Base-by-base conservation (phyloP, 768 basidiomycete genomes). In the Hortiboletus campestris region DNA sequence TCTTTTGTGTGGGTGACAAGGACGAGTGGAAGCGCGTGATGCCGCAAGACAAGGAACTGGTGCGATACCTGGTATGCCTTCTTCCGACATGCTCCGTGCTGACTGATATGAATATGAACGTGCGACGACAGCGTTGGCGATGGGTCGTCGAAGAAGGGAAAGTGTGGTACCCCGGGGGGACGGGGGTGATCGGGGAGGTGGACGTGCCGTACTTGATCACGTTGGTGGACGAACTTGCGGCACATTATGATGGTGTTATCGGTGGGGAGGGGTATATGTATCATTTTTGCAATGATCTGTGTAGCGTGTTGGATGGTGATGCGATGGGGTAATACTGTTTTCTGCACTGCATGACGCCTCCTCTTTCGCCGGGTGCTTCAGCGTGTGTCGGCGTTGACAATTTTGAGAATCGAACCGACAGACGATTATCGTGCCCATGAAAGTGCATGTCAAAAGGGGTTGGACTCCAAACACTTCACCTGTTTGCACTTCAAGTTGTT, bases 1-100 rank as follows among this genome's bases (percentile, higher is more conserved):
- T 91, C 19, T 91, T 88, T 67, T 88, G 81, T 56, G 55, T 36
- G 7, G 61, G 53, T 28, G 50, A 58, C 66, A 46, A 51, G 68
- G 57, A 65, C 6, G 83, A 82, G 52, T 90, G 88, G 89, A 81
- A 82, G 62, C 51, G 61, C 0, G 86, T 89, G 14, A 72, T 76
- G 62, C 87, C 89, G 0, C 65, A 58, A 29, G 88, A 91, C 65
- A 91, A 91, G 69, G 85, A 88, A 54, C 74, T 91, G 25, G 70
- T 84, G 36, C 78, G 78, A 49, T 89, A 86, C 63, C 63, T 90
- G 66, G 89, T 87, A 59, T 58, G 84, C 69, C n/a, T 35, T 35
- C 32, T 20, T 41, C n/a, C 19, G 10, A 7, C 17, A 2, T 39
- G 13, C 16, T 6, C 4, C 9, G n/a, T 29, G n/a, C 22, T 17